Evolutionary conservation across 768 basidiomycete genomes (phyloP), one percentile per base, ranked within the genome.

Genomic region (Fistulinella prunicolor): DNA sequence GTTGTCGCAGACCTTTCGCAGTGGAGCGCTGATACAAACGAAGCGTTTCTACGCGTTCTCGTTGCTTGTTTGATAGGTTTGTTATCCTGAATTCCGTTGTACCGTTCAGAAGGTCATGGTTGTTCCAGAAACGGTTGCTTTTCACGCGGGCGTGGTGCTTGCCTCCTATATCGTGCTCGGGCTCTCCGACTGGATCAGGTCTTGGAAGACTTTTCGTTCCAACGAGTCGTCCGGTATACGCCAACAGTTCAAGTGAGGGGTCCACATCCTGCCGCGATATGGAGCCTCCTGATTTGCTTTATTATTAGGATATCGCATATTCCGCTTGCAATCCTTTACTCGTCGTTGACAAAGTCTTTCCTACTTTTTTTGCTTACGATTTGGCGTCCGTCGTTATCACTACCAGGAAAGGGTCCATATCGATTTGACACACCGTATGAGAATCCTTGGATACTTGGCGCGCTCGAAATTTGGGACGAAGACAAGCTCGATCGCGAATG

Each of bases 281-380:
- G n/a, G 8, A 28, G 17, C 9, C 5, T 38, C 24, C 36, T 13
- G 48, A 23, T 20, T 34, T 20, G 9, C 28, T 44, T 53, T 17
- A 32, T 28, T 28, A n/a, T 36, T 29, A 88, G 87, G 55, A 76
- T 83, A 44, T 85, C 86, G 0, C 75, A 89, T 29, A 78, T 93
- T 34, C 83, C 90, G 3, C 73, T 93, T n/a, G 81, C 82, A 12
- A 71, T 92, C 6, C 76, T 91, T 62, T 92, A 92, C 59, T 89
- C 89, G 0, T 93, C 89, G 2, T 67, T 91, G 19, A 89, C 85
- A 6, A 93, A 92, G 60, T 76, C 89, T 16, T 90, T 92, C 61
- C 75, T 93, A 6, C 76, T 93, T n/a, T 82, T 88, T 57, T 74
- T 89, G 4, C 75, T 93, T 21, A 83, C 89, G 1, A 83, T 92